A percentile compares a stretch with the other conserved stretches of the same genome.
Evolutionary conservation across 345 rosid genomes (phyloP).

Genomic region (Corchorus capsularis): DNA sequence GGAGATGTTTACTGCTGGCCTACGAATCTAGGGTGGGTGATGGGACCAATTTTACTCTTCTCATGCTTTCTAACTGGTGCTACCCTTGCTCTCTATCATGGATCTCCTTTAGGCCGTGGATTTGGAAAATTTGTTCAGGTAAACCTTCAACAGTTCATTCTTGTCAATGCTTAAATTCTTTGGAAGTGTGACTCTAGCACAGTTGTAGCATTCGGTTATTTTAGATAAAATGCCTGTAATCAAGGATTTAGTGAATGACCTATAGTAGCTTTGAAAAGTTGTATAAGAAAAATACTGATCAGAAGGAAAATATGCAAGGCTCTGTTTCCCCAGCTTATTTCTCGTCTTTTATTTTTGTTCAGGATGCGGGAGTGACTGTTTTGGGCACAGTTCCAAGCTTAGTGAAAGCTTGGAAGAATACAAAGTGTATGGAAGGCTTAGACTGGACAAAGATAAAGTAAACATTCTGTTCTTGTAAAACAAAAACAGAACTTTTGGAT

Average conservation of each 20-base stretch:
- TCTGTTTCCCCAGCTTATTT: not conserved
- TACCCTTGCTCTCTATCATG: slow-evolving; percentile 84
- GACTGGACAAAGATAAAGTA: slow-evolving; percentile 82
- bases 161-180: not conserved
- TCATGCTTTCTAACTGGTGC: slow-evolving; percentile 69
- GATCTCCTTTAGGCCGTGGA: slow-evolving; percentile 81
- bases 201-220: not conserved
- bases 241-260: not conserved
- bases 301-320: not conserved
- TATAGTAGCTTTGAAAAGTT: not conserved
- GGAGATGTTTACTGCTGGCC: slow-evolving; percentile 86
- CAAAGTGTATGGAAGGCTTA: slow-evolving; percentile 65
- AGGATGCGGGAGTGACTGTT: slow-evolving; percentile 89
- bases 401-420: slow-evolving; percentile 82
- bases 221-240: not conserved
- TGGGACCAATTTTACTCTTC: slow-evolving; percentile 78
- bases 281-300: too few relatives aligned
- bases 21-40: slow-evolving; percentile 94
- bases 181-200: not conserved
- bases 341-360: slow-evolving; percentile 20
- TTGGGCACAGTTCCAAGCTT: slow-evolving; percentile 92
- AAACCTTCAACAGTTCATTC: slow-evolving; percentile 8
- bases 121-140: slow-evolving; percentile 96
- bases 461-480: not conserved
- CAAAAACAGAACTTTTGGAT: not conserved